phyloP scores from a whole-genome alignment of 176 grass and related monocot species.

The Carex myosuroides region DNA sequence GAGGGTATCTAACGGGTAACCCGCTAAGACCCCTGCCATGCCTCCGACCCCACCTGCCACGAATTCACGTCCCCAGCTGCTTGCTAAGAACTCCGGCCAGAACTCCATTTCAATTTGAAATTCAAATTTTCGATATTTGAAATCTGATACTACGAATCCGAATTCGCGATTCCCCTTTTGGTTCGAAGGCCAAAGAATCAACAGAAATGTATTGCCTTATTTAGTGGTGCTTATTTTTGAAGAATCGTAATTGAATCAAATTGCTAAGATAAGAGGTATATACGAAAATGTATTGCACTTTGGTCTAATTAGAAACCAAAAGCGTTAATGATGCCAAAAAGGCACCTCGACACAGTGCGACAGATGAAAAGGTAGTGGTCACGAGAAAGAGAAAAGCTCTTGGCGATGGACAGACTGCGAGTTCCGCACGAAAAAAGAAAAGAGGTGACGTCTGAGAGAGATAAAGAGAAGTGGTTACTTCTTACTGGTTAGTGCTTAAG shows the following conservation, averaged over 20 bases:
- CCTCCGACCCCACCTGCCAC: slow-evolving; percentile 74
- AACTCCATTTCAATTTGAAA: slow-evolving; percentile 65
- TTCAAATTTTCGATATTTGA: neutral
- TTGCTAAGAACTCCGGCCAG: slow-evolving; percentile 95
- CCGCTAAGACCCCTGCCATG: slow-evolving; percentile 84
- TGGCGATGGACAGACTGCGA: neutral
- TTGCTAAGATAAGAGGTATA: slow-evolving; percentile 1
- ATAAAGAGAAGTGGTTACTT: neutral
- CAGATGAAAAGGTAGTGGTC: slow-evolving; percentile 11
- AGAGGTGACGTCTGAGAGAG: neutral
- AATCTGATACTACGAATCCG: neutral
- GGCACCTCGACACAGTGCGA: neutral
- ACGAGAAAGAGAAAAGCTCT: neutral
- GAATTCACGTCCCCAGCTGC: slow-evolving; percentile 76
- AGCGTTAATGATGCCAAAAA: slow-evolving; percentile 3
- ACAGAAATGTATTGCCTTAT: neutral
- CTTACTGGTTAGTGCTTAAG: neutral
- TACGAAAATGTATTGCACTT: neutral
- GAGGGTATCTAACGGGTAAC: slow-evolving; percentile 88
- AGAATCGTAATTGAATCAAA: neutral
- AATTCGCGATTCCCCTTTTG: neutral
- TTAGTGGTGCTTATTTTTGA: neutral
- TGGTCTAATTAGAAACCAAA: slow-evolving; percentile 1
- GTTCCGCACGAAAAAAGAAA: neutral
- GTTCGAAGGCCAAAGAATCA: neutral